Evolutionary conservation across 139 green algal genomes (phyloP).

Genomic region (Limnomonas spitsbergensis): DNA sequence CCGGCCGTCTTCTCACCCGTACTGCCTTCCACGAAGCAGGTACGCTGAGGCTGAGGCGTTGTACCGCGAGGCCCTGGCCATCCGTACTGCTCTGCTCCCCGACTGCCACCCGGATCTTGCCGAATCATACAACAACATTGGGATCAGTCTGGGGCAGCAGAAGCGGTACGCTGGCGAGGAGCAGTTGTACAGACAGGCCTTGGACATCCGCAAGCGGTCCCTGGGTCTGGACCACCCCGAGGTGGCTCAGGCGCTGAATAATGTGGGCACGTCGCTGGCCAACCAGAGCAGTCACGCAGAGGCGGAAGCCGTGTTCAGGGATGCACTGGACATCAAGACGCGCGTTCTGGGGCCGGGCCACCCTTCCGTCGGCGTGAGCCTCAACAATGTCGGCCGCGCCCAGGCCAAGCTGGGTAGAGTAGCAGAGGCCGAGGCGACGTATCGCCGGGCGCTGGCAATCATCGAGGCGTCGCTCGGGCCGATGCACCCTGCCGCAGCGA

Average conservation of each 20-base stretch:
- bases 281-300: conserved; percentile 21
- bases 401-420: conserved; percentile 17
- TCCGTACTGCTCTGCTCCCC: conserved; percentile 15
- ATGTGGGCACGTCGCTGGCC: conserved; percentile 27
- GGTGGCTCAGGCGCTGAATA: conserved; percentile 28
- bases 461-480: conserved; percentile 15
- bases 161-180: conserved; percentile 21
- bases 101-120: conserved; percentile 28
- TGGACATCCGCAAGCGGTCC: not conserved
- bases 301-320: conserved; percentile 20
- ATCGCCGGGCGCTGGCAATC: conserved; percentile 13
- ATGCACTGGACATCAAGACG: conserved; percentile 27
- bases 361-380: conserved; percentile 20
- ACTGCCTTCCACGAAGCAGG: not conserved
- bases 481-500: conserved; percentile 19
- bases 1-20: not conserved
- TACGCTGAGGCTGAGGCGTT: not conserved
- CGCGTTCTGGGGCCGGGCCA: conserved; percentile 19
- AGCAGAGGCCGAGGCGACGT: conserved; percentile 3
- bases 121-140: conserved; percentile 22
- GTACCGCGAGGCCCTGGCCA: conserved; percentile 1
- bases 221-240: conserved; percentile 22
- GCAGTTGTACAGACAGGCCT: conserved; percentile 17
- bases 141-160: conserved; percentile 23
- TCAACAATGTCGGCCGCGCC: conserved; percentile 30